A percentile compares a stretch with the other conserved stretches of the same genome.
phyloP scores from a whole-genome alignment of 371 early-diverging fungal genomes.

The Apophysomyces elegans region DNA sequence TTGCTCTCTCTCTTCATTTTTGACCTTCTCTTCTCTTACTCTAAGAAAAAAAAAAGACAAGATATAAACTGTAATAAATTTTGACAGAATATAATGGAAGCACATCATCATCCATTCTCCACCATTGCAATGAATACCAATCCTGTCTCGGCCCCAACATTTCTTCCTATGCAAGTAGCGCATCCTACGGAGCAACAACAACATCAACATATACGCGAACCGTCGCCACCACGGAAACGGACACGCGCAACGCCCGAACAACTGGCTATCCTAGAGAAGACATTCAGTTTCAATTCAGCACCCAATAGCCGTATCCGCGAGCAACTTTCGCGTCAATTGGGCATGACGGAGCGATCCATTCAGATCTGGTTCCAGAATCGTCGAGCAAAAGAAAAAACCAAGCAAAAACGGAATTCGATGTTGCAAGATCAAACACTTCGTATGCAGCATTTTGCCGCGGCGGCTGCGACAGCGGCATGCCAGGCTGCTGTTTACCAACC shows the following conservation, averaged over 20 bases:
- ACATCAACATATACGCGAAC: background rate
- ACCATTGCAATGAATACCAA: background rate
- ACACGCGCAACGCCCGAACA: slow-evolving; percentile 72
- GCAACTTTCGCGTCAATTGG: slow-evolving; percentile 78
- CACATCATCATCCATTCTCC: slow-evolving; percentile 3
- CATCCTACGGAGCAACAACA: slow-evolving; percentile 1
- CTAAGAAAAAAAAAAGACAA: background rate
- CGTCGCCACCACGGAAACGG: slow-evolving; percentile 50
- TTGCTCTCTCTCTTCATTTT: slow-evolving; percentile 6
- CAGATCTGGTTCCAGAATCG: slow-evolving; percentile 23
- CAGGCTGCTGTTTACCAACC: slow-evolving; percentile 9
- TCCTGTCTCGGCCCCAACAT: background rate
- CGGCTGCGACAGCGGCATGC: background rate
- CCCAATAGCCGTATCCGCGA: slow-evolving; percentile 80
- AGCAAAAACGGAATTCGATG: slow-evolving; percentile 5
- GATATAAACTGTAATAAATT: too few species aligned
- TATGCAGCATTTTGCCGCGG: slow-evolving; percentile 3
- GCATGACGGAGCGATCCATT: slow-evolving; percentile 80
- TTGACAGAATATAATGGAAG: background rate
- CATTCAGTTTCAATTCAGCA: slow-evolving; percentile 65
- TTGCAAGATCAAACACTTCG: slow-evolving; percentile 7
- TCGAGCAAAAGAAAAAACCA: slow-evolving; percentile 13
- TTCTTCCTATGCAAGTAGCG: slow-evolving; percentile 3
- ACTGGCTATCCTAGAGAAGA: slow-evolving; percentile 67
- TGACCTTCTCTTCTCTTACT: background rate